Percentiles rank a stretch among this genome's conserved stretches.
phyloP scores from a whole-genome alignment of 768 basidiomycete genomes.

The Xanthoconium purpureum region DNA sequence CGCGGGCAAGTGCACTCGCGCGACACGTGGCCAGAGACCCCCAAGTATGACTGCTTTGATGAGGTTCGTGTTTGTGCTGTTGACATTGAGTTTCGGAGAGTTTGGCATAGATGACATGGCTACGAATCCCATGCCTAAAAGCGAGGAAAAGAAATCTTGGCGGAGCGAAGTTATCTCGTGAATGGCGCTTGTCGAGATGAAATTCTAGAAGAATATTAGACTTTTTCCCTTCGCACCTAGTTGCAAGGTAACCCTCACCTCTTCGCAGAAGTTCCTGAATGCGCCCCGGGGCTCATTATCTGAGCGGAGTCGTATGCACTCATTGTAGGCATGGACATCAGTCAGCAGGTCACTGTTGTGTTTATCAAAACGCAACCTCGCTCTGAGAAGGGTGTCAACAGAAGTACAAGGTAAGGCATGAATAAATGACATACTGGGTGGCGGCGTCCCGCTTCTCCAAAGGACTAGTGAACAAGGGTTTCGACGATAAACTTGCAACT shows the following conservation, averaged over 20 bases:
- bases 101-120: slow-evolving; percentile 44
- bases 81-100: slow-evolving; percentile 55
- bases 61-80: slow-evolving; percentile 66
- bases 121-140: slow-evolving; percentile 70
- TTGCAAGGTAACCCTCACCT: slow-evolving; percentile 36
- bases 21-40: slow-evolving; percentile 84
- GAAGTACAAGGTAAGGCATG: background rate
- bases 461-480: slow-evolving; percentile 80
- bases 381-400: slow-evolving; percentile 42
- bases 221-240: background rate
- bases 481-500: slow-evolving; percentile 80
- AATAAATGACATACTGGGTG: slow-evolving; percentile 45
- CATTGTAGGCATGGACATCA: slow-evolving; percentile 71
- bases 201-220: slow-evolving; percentile 53
- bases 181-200: slow-evolving; percentile 69
- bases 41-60: slow-evolving; percentile 83
- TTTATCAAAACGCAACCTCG: slow-evolving; percentile 63
- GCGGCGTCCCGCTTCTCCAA: slow-evolving; percentile 84
- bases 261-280: slow-evolving; percentile 66
- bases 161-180: slow-evolving; percentile 78
- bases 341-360: slow-evolving; percentile 85
- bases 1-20: slow-evolving; percentile 68
- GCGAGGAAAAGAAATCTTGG: slow-evolving; percentile 69
- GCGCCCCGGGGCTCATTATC: slow-evolving; percentile 46
- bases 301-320: slow-evolving; percentile 49